Percentiles rank a stretch among this genome's conserved stretches.
phyloP scores from a whole-genome alignment of 768 basidiomycete species.

The Daedaleopsis nitida region DNA sequence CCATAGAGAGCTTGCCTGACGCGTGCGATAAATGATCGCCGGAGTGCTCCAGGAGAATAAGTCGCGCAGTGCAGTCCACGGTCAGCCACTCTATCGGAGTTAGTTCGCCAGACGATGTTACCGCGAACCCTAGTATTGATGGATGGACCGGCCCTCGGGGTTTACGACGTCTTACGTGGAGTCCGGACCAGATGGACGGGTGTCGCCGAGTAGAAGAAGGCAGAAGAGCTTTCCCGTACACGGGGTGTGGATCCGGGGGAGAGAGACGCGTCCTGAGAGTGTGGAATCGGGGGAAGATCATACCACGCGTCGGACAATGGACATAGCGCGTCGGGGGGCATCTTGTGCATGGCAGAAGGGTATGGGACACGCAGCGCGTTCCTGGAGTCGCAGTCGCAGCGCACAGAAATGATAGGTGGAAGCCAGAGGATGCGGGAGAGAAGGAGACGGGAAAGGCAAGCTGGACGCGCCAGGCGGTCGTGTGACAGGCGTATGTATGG shows the following conservation, averaged over 20 bases:
- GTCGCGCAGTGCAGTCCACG: too few relatives aligned
- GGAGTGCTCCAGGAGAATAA: too few relatives aligned
- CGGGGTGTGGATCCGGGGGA: background rate
- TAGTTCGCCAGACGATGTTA: too few relatives aligned
- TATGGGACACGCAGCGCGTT: background rate
- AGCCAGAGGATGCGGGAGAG: background rate
- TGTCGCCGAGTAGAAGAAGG: background rate
- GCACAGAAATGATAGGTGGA: background rate
- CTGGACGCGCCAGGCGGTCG: background rate
- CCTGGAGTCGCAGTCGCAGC: too few relatives aligned
- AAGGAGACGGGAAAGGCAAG: background rate
- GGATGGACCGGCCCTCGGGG: background rate
- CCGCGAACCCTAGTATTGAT: background rate
- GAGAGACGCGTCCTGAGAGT: background rate
- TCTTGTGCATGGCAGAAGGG: background rate
- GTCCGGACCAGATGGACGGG: background rate
- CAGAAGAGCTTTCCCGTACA: background rate
- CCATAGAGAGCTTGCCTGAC: too few relatives aligned
- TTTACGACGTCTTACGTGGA: background rate
- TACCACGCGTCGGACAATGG: background rate
- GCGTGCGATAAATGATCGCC: too few relatives aligned
- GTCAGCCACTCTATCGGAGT: too few relatives aligned
- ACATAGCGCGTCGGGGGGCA: background rate
- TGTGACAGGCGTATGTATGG: background rate
- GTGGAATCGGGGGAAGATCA: background rate